These are phyloP conservation scores for Malassezia sp. DNA, from an alignment of 1,284 basidiomycete species.

Conservation along the genomic window DNA sequence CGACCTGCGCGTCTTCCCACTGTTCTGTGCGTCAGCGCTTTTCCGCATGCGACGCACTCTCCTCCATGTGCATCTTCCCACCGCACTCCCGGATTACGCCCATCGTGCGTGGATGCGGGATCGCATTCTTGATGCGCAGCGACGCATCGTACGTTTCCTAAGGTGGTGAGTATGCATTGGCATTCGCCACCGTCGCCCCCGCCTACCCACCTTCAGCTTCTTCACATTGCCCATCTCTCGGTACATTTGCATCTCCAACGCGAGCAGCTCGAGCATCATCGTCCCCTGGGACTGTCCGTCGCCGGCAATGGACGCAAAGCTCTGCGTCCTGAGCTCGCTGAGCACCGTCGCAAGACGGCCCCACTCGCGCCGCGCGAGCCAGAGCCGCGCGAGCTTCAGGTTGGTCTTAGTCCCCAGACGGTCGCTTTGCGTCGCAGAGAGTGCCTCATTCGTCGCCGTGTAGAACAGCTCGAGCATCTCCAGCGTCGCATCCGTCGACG, in stretches of 20 bases:
- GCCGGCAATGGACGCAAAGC: conserved; percentile 54
- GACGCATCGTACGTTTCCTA: conserved; percentile 91
- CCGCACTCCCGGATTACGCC: conserved; percentile 98
- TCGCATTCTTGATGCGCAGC: conserved; percentile 81
- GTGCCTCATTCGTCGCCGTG: conserved; percentile 74
- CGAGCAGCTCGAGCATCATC: conserved; percentile 91
- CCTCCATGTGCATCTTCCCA: conserved; percentile 99
- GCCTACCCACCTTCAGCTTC: conserved; percentile 59
- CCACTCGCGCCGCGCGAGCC: conserved; percentile 91
- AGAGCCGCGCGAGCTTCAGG: conserved; percentile 89
- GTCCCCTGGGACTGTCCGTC: conserved; percentile 82
- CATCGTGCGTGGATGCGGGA: conserved; percentile 96
- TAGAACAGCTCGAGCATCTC: conserved; percentile 88
- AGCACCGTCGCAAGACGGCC: conserved; percentile 57
- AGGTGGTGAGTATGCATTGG: background rate
- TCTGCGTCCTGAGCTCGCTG: conserved; percentile 49
- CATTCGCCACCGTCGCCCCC: no score
- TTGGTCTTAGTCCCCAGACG: conserved; percentile 89
- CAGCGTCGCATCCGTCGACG: conserved; percentile 59
- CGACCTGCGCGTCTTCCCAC: conserved; percentile 90
- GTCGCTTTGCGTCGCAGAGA: conserved; percentile 94
- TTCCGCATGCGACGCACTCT: conserved; percentile 62
- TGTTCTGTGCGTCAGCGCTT: conserved; percentile 55
- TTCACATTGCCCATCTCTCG: conserved; percentile 88
- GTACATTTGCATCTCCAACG: conserved; percentile 98